Percentiles rank a stretch among this genome's conserved stretches.
phyloP scores from a whole-genome alignment of 2,329 filamentous ascomycete genomes.

The Colletotrichum chrysophilum region DNA sequence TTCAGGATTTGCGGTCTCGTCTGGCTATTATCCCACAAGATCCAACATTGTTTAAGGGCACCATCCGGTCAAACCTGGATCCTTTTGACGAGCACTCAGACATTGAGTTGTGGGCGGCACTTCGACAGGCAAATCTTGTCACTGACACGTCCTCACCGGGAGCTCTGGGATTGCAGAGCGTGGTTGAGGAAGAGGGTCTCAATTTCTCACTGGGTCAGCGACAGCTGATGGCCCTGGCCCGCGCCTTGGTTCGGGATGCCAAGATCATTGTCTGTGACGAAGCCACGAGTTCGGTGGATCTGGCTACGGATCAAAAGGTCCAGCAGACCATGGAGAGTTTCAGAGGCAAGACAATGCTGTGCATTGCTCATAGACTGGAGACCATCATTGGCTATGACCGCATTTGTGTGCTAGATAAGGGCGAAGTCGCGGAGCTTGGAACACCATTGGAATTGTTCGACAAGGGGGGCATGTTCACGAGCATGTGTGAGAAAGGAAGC shows the following conservation, averaged over 20 bases:
- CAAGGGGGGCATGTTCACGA: slow-evolving; percentile 64
- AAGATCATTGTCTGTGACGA: slow-evolving; percentile 75
- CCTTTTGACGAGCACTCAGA: slow-evolving; percentile 75
- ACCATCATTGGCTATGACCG: slow-evolving; percentile 77
- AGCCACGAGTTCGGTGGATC: slow-evolving; percentile 72
- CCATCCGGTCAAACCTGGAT: slow-evolving; percentile 49
- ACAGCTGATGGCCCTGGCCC: slow-evolving; percentile 67
- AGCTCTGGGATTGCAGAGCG: slow-evolving; percentile 58
- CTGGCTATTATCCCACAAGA: slow-evolving; percentile 72
- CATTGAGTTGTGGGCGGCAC: slow-evolving; percentile 54
- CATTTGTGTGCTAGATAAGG: slow-evolving; percentile 76
- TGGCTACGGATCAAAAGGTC: slow-evolving; percentile 60
- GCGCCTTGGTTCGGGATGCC: slow-evolving; percentile 66
- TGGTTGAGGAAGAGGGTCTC: slow-evolving; percentile 66
- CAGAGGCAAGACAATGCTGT: slow-evolving; percentile 64
- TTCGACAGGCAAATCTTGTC: slow-evolving; percentile 61
- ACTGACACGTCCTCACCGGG: slow-evolving; percentile 40
- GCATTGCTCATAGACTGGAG: slow-evolving; percentile 62
- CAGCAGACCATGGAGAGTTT: slow-evolving; percentile 58
- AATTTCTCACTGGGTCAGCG: slow-evolving; percentile 36
- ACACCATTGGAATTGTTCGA: slow-evolving; percentile 65
- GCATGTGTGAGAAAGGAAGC: slow-evolving; percentile 58
- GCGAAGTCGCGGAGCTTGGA: slow-evolving; percentile 72
- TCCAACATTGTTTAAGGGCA: slow-evolving; percentile 81
- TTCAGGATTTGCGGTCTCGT: slow-evolving; percentile 72